These are phyloP conservation scores for Zygosaccharomyces lentus DNA, from an alignment of 805 yeast species.

Conservation along the genomic window DNA sequence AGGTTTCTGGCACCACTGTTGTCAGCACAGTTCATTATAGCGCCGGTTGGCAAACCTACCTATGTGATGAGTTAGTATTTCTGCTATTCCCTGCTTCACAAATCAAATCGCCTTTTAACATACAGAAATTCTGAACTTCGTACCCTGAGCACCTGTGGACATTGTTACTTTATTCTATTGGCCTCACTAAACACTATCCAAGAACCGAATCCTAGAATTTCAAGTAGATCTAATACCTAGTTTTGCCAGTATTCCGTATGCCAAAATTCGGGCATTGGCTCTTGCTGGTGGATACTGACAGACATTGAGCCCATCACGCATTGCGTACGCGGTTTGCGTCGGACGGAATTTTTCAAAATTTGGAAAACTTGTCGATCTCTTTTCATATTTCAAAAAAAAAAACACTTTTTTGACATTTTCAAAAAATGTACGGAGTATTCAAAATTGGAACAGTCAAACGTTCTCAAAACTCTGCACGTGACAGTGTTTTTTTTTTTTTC, in stretches of 20 bases:
- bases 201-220: not conserved
- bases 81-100: not conserved
- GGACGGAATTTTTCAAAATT: not conserved
- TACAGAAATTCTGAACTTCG: slow-evolving; percentile 99
- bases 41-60: slow-evolving; percentile 99
- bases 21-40: slow-evolving; percentile 99
- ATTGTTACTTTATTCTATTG: slow-evolving; percentile 42
- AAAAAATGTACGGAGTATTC: not conserved
- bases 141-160: slow-evolving; percentile 98
- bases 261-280: not conserved
- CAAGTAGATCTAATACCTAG: not conserved
- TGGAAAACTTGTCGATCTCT: not conserved
- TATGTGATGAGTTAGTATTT: slow-evolving; percentile 33
- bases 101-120: slow-evolving; percentile 39
- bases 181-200: slow-evolving; percentile 5
- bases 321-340: not conserved
- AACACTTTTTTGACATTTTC: not conserved
- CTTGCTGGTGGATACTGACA: not conserved
- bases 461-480: not conserved
- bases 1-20: slow-evolving; percentile 99
- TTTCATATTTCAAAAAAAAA: not conserved
- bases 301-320: slow-evolving; percentile 1
- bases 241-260: not conserved
- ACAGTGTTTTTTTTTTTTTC: not conserved
- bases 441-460: not conserved